Evolutionary conservation across 805 yeast species (phyloP), one percentile per base, ranked within the genome.

Genomic region (Pichia californica): DNA sequence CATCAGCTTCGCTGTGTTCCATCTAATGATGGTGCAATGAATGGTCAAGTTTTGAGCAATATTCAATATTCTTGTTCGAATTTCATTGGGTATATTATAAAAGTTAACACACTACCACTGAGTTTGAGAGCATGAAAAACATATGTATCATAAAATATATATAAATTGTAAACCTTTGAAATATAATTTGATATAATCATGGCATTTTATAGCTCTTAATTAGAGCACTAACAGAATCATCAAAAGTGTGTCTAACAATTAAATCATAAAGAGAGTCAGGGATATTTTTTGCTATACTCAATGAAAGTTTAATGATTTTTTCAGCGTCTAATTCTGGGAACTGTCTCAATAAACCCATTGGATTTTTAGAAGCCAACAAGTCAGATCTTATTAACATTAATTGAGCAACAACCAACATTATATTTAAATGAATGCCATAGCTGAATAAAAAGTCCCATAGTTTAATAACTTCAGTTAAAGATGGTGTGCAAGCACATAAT

Each of bases 361-460:
- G 96, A 50, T 73, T 82, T 23, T 59, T 62, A 8, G 82, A 70
- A 14, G 64, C 65, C 43, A 89, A 60, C n/a, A 88, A 64, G 26
- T 71, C 64, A 9, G 79, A 73, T 45, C 96, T 68, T 46, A 83
- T 80, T 33, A 82, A 67, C 5, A 85, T 78, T 19, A 88, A 64
- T 58, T 86, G 95, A 2, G 96, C 91, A 8, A 88, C 86, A 3
- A 88, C 77, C 52, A 88, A 83, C 31, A 89, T 67, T 25, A 89
- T 74, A 62, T 89, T 88, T 80, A 88, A 73, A 56, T 89, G 96
- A 16, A 84, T 77, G 0, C 97, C 97, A 55, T 86, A 88, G 4
- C 96, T 95, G 62, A 88, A 83, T 53, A 88, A 64, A 51, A 88
- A 84, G 59, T 88, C 97, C 97, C 97, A 88, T 15, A 88, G 68